Evolutionary conservation across 2,329 filamentous ascomycete genomes (phyloP), one percentile per base, ranked within the genome.

Genomic region (Botryotinia convoluta): DNA sequence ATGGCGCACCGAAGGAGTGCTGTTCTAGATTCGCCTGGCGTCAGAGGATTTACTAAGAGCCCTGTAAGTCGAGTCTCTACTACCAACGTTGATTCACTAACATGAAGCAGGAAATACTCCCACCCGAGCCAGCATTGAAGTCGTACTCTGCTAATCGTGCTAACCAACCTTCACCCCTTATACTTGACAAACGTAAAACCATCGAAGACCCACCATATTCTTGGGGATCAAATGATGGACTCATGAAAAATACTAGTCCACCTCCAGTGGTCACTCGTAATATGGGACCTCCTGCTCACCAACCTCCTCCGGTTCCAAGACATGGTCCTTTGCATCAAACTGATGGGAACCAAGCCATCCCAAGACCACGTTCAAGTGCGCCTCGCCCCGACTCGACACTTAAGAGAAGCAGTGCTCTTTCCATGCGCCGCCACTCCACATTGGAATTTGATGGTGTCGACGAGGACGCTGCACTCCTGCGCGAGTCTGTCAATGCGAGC

Each of bases 391-490:
- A 72, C 29, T 72, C 71, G 6, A 77, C 77, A 26, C 65, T 81
- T 37, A 80, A 77, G 72, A 74, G 81, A 69, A 80, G 73, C 64
- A 82, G 81, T 75, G 78, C 75, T 14, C 68, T 77, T 35, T 74
- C 77, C 39, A 75, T 63, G 8, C 77, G 77, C 62, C 74, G 79
- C 37, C 78, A 79, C 68, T 79, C 80, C 8, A 78, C 75, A 14
- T 37, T 78, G 10, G 77, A 79, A 16, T 77, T 78, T 68, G 78
- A 80, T 48, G 74, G 73, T 42, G 42, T 77, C 7, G 80, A 82
- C 72, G 80, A 81, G 68, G 81, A 81, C 76, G 79, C 80, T 10
- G 76, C 72, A 61, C 76, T 81, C 35, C 65, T 81, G 22, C 76
- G 77, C 54, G 81, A 82, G 65, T 81, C 80, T 16, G 64, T 79